Evolutionary conservation across 257 asterid species (phyloP), one percentile per base, ranked within the genome.

Genomic region (Gentiana straminea): DNA sequence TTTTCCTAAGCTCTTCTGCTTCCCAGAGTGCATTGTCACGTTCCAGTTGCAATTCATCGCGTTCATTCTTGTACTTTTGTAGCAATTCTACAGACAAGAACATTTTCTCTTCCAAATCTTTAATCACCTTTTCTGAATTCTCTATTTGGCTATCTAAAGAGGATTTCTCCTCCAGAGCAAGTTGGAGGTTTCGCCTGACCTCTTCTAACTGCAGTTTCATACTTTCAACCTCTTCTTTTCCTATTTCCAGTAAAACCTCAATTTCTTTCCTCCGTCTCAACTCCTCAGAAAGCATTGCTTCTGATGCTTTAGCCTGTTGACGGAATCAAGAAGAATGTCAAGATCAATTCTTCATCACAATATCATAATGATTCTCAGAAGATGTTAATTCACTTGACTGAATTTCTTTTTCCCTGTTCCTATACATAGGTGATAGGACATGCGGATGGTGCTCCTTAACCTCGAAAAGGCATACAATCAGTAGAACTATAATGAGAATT

Each of bases 41-140:
- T 76, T 78, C 82, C 24, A 67, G 74, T 79, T 78, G 80, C 67
- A 85, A 77, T 36, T 76, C 86, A 63, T 88, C 95, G 65, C 78
- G 81, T 75, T 85, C 97, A 52, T 68, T 70, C 84, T 74, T 83
- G 88, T 78, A 92, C 64, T 81, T 92, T 62, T 80, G 79, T 79
- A 92, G 57, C 59, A 88, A 76, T 54, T 83, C 94, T 6, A 83
- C 80, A 10, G 95, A 92, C 59, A 93, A 73, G 62, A 72, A 78
- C 81, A 88, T 76, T 73, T 83, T 83, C 64, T 83, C 77, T 68
- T 88, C 82, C 75, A 92, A 75, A 60, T 88, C 93, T 68, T 88
- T 79, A 10, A 75, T 79, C 64, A 57, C 58, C 68, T 68, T 68
- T 54, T 78, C 83, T 34, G 91, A 81, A 58, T 71, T 72, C 35